Percentiles rank a stretch among this genome's conserved stretches.
phyloP scores from a whole-genome alignment of 2,329 filamentous ascomycete species.

The Ploettnerulaceae sp. region DNA sequence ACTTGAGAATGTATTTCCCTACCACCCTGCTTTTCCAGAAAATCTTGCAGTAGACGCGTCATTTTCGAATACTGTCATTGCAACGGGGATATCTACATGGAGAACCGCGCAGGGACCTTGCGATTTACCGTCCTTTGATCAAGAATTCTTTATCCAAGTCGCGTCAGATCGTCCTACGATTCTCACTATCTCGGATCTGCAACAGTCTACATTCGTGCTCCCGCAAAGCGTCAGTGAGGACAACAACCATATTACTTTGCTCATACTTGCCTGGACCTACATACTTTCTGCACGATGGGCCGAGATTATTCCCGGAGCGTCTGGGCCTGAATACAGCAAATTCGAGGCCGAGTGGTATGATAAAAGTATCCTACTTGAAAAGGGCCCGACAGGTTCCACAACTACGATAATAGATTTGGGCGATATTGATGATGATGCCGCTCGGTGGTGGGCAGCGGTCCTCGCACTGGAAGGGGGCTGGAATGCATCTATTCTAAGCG shows the following conservation, averaged over 20 bases:
- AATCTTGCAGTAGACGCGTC: conserved; percentile 19
- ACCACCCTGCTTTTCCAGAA: conserved; percentile 25
- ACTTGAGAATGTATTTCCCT: conserved; percentile 18
- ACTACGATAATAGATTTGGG: conserved; percentile 26
- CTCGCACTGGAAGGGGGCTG: conserved; percentile 27
- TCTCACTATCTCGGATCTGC: conserved; percentile 15
- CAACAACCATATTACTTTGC: conserved; percentile 22
- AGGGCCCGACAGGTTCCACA: no score
- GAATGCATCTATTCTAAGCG: conserved; percentile 23
- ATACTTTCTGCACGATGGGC: conserved; percentile 34
- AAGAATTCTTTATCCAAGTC: conserved; percentile 23
- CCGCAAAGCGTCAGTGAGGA: conserved; percentile 12
- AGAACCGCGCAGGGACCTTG: conserved; percentile 15
- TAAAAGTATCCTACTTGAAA: conserved; percentile 6
- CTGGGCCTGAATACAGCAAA: conserved; percentile 20
- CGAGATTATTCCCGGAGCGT: conserved; percentile 30
- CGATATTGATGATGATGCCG: conserved; percentile 25
- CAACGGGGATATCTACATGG: conserved; percentile 24
- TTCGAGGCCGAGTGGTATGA: conserved; percentile 18
- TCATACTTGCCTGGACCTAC: conserved; percentile 32
- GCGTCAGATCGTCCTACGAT: conserved; percentile 22
- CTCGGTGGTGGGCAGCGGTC: conserved; percentile 33
- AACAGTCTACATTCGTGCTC: conserved; percentile 20
- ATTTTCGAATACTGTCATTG: conserved; percentile 24
- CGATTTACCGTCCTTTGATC: conserved; percentile 26